Evolutionary conservation across 2,329 filamentous ascomycete genomes (phyloP).

Genomic region (Paecilomyces formosus): DNA sequence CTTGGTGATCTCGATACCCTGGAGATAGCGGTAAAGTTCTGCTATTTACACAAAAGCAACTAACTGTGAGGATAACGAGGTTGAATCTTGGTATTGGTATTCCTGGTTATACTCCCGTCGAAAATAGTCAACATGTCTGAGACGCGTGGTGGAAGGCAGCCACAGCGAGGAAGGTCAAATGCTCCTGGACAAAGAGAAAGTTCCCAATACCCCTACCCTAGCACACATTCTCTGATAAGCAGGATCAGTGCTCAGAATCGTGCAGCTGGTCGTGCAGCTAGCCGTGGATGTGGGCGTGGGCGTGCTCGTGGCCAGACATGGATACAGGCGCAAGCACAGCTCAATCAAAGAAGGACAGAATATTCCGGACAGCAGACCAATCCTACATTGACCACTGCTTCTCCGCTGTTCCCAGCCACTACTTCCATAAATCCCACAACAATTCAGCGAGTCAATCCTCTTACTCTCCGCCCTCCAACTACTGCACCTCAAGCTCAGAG

Average conservation of each 20-base stretch:
- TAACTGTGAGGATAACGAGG: background rate
- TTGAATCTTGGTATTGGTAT: background rate
- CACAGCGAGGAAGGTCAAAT: background rate
- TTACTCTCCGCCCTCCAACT: constrained; percentile 2
- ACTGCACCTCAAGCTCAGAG: constrained; percentile 1
- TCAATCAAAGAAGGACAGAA: background rate
- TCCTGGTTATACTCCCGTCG: background rate
- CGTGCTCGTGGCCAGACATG: background rate
- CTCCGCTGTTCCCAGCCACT: background rate
- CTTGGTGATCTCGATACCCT: too few species aligned
- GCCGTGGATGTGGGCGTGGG: background rate
- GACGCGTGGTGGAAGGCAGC: background rate
- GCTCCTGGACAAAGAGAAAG: background rate
- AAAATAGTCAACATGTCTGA: background rate
- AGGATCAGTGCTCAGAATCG: background rate
- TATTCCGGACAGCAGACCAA: background rate
- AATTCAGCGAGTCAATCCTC: background rate
- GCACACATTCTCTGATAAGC: background rate
- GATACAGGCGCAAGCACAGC: background rate
- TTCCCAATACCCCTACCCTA: background rate
- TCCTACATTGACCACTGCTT: background rate
- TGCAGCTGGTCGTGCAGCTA: background rate
- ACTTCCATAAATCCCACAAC: background rate
- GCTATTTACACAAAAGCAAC: background rate
- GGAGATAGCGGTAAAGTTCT: background rate